These are phyloP conservation scores for Penicillium bovifimosum DNA, from an alignment of 495 filamentous ascomycete genomes.

Conservation along the genomic window DNA sequence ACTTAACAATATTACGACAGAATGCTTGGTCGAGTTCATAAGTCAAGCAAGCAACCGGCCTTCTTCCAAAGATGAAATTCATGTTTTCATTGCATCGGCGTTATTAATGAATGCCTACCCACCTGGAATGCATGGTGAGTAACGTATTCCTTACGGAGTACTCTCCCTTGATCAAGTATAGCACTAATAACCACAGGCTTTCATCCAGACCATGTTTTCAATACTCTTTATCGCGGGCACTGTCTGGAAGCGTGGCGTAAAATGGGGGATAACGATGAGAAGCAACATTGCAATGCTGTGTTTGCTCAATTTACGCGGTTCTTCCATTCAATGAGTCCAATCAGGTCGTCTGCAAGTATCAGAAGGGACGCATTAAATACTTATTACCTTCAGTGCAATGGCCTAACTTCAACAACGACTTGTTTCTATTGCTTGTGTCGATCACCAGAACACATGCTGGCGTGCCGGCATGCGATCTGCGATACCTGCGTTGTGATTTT, in stretches of 20 bases:
- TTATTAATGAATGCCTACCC: conserved; percentile 10
- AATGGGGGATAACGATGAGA: neutral
- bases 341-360: neutral
- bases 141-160: neutral
- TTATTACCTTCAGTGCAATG: neutral
- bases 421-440: conserved; percentile 28
- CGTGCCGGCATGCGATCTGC: conserved; percentile 31
- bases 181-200: neutral
- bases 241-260: neutral
- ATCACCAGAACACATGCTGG: conserved; percentile 27
- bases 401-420: conserved; percentile 10
- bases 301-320: conserved; percentile 10
- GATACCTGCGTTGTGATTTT: conserved; percentile 27
- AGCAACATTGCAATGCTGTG: neutral
- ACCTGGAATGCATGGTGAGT: conserved; percentile 11
- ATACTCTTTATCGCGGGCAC: neutral
- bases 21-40: neutral
- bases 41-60: neutral
- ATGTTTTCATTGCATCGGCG: conserved; percentile 7
- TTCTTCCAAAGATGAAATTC: neutral
- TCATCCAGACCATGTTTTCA: neutral
- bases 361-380: neutral
- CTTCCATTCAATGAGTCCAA: conserved; percentile 6
- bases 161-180: neutral
- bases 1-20: neutral